These are phyloP conservation scores for Rhodofomes roseus DNA, from an alignment of 1,284 basidiomycete genomes.

Conservation along the genomic window DNA sequence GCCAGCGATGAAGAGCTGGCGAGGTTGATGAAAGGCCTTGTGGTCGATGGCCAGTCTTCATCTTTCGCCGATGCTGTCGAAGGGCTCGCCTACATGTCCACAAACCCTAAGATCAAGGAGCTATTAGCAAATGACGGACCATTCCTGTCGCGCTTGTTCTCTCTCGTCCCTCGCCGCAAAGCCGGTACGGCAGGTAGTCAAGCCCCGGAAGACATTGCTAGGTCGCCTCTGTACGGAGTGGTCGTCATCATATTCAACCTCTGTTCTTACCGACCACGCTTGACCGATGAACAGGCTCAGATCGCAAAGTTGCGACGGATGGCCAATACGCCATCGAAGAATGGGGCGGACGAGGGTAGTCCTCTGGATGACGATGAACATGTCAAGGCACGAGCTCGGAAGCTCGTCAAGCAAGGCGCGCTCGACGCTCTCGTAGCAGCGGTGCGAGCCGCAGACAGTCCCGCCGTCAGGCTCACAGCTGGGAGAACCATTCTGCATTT, in stretches of 20 bases:
- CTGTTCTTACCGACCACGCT: conserved; percentile 60
- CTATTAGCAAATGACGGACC: conserved; percentile 47
- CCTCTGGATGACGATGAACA: conserved; percentile 57
- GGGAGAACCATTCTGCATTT: conserved; percentile 67
- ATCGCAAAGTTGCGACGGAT: conserved; percentile 74
- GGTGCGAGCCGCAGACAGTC: conserved; percentile 51
- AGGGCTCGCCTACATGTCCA: conserved; percentile 78
- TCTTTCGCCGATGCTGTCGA: conserved; percentile 69
- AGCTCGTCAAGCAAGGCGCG: conserved; percentile 57
- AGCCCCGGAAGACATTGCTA: conserved; percentile 31
- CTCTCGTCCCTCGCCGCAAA: conserved; percentile 52
- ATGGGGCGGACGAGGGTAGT: conserved; percentile 27
- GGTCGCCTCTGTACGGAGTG: conserved; percentile 71
- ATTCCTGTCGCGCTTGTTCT: conserved; percentile 63
- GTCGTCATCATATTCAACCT: conserved; percentile 75
- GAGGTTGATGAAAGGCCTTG: conserved; percentile 52
- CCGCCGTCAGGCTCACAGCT: conserved; percentile 45
- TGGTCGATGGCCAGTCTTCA: conserved; percentile 38
- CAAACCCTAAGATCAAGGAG: conserved; percentile 65
- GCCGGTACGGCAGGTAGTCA: conserved; percentile 16
- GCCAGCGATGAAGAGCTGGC: conserved; percentile 43
- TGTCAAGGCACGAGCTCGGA: conserved; percentile 57
- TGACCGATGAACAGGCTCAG: conserved; percentile 79
- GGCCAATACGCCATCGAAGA: conserved; percentile 44
- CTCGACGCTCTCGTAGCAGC: conserved; percentile 61